Evolutionary conservation across 2,329 filamentous ascomycete species (phyloP).

Genomic region (Nannizziopsis arthrosporioides): DNA sequence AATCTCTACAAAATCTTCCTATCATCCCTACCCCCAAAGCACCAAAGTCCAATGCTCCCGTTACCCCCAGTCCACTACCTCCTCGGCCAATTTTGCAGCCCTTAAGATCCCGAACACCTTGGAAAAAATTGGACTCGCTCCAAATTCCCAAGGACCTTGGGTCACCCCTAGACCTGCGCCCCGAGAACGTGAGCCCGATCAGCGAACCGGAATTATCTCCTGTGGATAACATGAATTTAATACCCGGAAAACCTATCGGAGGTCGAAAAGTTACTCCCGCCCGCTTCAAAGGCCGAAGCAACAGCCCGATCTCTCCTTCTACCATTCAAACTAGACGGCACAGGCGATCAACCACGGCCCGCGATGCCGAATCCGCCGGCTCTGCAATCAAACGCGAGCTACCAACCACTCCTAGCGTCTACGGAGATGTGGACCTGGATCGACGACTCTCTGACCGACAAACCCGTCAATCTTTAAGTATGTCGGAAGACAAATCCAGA

Average conservation of each 20-base stretch:
- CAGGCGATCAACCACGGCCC: conserved; percentile 27
- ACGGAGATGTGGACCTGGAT: conserved; percentile 23
- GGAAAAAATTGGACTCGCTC: conserved; percentile 31
- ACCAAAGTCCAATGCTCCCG: neutral
- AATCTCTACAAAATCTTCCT: neutral
- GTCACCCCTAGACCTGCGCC: conserved; percentile 31
- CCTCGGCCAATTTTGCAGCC: conserved; percentile 29
- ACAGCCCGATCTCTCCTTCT: conserved; percentile 19
- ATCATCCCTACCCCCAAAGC: neutral
- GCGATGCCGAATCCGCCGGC: conserved; percentile 22
- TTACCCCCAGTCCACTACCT: conserved; percentile 21
- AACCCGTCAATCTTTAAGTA: neutral
- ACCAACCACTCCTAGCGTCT: conserved; percentile 27
- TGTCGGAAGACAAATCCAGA: conserved; percentile 1
- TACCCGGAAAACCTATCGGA: conserved; percentile 11
- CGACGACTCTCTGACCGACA: neutral
- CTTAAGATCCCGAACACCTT: conserved; percentile 33
- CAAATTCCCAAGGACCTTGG: conserved; percentile 24
- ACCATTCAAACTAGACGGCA: conserved; percentile 30
- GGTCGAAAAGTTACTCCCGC: conserved; percentile 14
- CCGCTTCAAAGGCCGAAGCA: conserved; percentile 3
- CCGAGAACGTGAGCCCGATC: conserved; percentile 37
- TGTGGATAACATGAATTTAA: neutral
- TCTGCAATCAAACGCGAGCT: conserved; percentile 25
- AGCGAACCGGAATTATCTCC: conserved; percentile 34